Conservation (phyloP, 2,329 filamentous ascomycete genomes). For the Phyllachora maydis region DNA sequence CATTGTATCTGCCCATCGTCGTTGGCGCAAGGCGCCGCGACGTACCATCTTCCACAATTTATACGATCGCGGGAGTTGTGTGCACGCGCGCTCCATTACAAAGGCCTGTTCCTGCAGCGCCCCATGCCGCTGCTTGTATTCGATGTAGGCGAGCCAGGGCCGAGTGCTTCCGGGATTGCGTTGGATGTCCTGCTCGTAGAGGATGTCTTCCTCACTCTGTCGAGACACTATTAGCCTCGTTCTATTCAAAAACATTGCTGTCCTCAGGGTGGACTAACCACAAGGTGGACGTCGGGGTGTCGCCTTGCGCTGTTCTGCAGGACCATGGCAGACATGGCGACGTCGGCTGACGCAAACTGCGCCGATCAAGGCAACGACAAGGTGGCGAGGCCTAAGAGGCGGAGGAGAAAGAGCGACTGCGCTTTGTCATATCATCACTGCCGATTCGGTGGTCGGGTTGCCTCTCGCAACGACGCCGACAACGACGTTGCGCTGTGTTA, state of each 20-base stretch:
- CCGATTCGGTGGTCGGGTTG: conserved; percentile 3
- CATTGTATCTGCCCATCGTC: conserved; percentile 1
- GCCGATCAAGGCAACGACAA: no score
- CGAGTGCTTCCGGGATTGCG: conserved; percentile 71
- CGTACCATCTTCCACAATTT: conserved; percentile 91
- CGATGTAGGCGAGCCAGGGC: conserved; percentile 88
- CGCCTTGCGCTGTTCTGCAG: conserved; percentile 9
- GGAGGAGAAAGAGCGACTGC: no score
- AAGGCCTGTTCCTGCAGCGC: conserved; percentile 67
- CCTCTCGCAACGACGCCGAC: conserved; percentile 5
- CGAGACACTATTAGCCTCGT: conserved; percentile 9
- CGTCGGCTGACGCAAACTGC: no score
- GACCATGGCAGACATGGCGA: conserved; percentile 6
- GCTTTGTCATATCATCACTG: conserved; percentile 8
- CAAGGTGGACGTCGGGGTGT: conserved; percentile 24
- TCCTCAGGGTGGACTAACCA: no score
- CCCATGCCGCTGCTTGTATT: conserved; percentile 78
- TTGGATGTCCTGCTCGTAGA: conserved; percentile 91
- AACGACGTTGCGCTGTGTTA: conserved; percentile 3
- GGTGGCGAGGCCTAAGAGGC: no score
- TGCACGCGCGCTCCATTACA: conserved; percentile 77
- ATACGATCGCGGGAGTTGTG: conserved; percentile 80
- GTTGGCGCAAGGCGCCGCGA: conserved; percentile 1
- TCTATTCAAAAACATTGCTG: no score
- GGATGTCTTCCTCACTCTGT: conserved; percentile 57